A percentile compares a stretch with the other conserved stretches of the same genome.
phyloP scores from a whole-genome alignment of 345 rosid genomes.

The Nephelium lappaceum region DNA sequence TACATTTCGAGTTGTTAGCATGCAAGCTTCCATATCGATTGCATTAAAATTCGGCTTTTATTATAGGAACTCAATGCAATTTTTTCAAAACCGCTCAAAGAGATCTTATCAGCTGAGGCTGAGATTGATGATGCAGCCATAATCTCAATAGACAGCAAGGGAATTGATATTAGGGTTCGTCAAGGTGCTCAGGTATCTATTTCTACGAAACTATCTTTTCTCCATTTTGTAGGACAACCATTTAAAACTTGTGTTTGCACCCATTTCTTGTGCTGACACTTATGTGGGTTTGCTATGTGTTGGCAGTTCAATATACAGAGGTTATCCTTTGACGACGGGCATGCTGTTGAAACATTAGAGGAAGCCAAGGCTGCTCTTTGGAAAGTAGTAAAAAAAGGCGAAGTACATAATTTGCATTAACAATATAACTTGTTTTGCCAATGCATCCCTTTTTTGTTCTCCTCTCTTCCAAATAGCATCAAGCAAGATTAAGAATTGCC shows the following conservation, averaged over 20 bases:
- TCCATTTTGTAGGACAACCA: neutral
- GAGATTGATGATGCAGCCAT: slow-evolving; percentile 97
- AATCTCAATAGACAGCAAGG: slow-evolving; percentile 95
- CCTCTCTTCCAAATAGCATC: neutral
- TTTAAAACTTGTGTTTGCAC: neutral
- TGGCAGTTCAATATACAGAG: slow-evolving; percentile 86
- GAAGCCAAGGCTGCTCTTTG: slow-evolving; percentile 85
- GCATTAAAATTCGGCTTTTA: neutral
- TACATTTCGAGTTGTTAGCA: neutral
- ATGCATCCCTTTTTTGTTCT: neutral
- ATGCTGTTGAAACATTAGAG: slow-evolving; percentile 71
- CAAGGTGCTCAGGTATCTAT: slow-evolving; percentile 90
- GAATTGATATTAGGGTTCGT: slow-evolving; percentile 85
- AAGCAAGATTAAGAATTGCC: neutral
- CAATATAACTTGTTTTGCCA: slow-evolving; percentile 19
- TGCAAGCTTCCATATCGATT: neutral
- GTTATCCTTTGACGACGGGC: slow-evolving; percentile 77
- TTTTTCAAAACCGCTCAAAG: slow-evolving; percentile 81
- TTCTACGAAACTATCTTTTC: neutral
- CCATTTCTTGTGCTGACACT: neutral
- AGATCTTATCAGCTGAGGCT: slow-evolving; percentile 59
- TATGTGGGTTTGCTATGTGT: neutral
- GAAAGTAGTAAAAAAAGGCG: slow-evolving; percentile 71
- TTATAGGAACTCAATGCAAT: slow-evolving; percentile 79
- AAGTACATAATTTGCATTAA: slow-evolving; percentile 50